Evolutionary conservation across 495 filamentous ascomycete genomes (phyloP), one percentile per base, ranked within the genome.

Genomic region (Pyrenopolyporus hunteri): DNA sequence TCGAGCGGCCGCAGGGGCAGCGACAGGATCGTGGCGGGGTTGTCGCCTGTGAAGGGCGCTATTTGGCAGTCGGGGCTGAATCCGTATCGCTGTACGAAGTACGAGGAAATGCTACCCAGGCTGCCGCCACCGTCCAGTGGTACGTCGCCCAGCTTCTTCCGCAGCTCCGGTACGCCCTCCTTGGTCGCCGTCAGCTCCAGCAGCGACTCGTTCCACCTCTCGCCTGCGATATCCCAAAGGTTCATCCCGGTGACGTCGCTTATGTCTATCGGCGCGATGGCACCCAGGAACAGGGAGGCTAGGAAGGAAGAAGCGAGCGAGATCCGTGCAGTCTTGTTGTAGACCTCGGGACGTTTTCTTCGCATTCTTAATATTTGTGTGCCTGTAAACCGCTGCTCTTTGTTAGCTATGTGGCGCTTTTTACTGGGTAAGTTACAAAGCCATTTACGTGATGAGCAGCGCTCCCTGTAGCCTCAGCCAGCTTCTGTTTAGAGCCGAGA

Each of bases 201-300:
- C 2, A 97, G 83, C 8, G 80, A 70, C 57, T 93, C 84, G 39
- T 88, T 83, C 83, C 90, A 98, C 6, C 71, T 68, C 43, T 87
- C 85, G 14, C 82, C 78, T 57, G 87, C 78, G 70, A 98, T 92
- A 62, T 97, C 89, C 91, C 92, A 97, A 4, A 98, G 79, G 70
- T 98, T 96, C 90, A 96, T 97, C 6, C 94, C 94, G 54, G 92
- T 95, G 13, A 92, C 93, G 74, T 98, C 94, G 60, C 89, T 88
- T 68, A 97, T 95, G 72, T 98, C 94, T 59, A 96, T 87, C 1
- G 92, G 89, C 1, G 94, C 92, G 40, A 97, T 82, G 49, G 79
- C 77, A 37, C 94, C 94, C 4, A 97, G 80, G 74, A 98, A 91
- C 3, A 98, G 71, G 0, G 93, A 97, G 6, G 93, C 93, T 44